Evolutionary conservation across 345 rosid genomes (phyloP), one percentile per base, ranked within the genome.

Genomic region (Rhizophora mangle): DNA sequence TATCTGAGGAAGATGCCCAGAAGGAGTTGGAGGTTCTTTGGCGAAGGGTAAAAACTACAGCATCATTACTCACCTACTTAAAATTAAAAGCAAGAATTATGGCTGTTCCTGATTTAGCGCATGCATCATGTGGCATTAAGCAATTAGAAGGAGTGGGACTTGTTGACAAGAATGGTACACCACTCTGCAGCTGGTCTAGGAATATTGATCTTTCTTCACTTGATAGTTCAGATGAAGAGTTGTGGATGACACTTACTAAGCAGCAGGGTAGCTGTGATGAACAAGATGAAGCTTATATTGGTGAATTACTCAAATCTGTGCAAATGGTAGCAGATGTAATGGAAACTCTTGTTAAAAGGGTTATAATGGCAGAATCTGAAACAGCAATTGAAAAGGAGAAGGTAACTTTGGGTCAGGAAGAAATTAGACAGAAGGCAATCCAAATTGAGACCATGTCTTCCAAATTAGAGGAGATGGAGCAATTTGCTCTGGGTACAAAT

Each of bases 261-360:
- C 80, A 69, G 68, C 85, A 59, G 53, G 85, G 75, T 64, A 76
- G 75, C 74, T 73, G 75, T 65, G 89, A 86, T 74, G 80, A 78
- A 69, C 69, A 80, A 22, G 96, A 91, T 75, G 83, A 74, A 62
- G 70, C 78, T 39, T 88, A 86, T 76, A 72, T 83, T 43, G 82
- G 71, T 69, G 92, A 89, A 76, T 73, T 88, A 75, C 80, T 87
- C 30, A 82, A 83, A 59, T 89, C 90, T 68, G 85, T 86, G 56
- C 84, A 91, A 76, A 81, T 89, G 79, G 86, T 93, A 56, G 30
- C 86, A 5, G 86, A 83, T 82, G 86, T 85, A 39, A 80, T 91
- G 85, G 96, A 93, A 82, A 70, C 75, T 68, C 97, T 93, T 76
- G 82, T 89, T 72, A 86, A 82, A 77, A 91, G 96, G 78, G 91